These are phyloP conservation scores for Novymonas esmeraldas DNA, from an alignment of 208 protist species.

Conservation along the genomic window DNA sequence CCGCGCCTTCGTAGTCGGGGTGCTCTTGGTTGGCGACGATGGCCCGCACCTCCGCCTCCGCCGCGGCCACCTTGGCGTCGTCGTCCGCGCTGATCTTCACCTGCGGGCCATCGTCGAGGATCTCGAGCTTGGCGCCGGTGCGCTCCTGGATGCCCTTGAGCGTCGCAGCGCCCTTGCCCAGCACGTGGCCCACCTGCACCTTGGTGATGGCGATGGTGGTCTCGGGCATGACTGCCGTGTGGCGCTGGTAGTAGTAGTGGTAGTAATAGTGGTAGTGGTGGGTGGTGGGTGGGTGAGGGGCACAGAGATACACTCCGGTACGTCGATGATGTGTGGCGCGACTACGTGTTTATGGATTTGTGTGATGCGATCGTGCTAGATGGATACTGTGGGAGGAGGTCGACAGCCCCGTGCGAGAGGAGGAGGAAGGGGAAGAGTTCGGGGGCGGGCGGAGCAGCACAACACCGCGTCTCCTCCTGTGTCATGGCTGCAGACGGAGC, in stretches of 20 bases:
- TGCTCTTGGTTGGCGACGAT: constrained; percentile 56
- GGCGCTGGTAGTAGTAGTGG: background rate
- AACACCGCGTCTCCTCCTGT: too few relatives aligned
- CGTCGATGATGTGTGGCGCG: too few relatives aligned
- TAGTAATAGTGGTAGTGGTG: background rate
- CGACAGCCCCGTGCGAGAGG: too few relatives aligned
- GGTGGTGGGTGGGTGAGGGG: background rate
- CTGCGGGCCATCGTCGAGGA: constrained; percentile 41
- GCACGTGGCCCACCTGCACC: constrained; percentile 51
- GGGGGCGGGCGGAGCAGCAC: too few relatives aligned
- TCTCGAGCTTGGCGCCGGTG: constrained; percentile 50
- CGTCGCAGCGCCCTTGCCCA: constrained; percentile 52
- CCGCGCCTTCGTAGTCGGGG: constrained; percentile 58
- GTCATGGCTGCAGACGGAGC: too few relatives aligned
- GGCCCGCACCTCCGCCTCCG: constrained; percentile 30
- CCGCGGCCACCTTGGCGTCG: constrained; percentile 33
- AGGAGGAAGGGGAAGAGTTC: too few relatives aligned
- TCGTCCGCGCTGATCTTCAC: constrained; percentile 60
- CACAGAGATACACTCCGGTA: background rate
- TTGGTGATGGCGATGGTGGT: constrained; percentile 35
- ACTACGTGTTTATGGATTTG: constrained; percentile 4
- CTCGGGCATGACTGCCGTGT: constrained; percentile 29
- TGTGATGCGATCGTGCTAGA: too few relatives aligned
- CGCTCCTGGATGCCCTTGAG: constrained; percentile 47
- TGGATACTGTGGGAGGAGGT: too few relatives aligned